Base-by-base conservation (phyloP, 495 filamentous ascomycete genomes). In the Aspergillus cristatus region DNA sequence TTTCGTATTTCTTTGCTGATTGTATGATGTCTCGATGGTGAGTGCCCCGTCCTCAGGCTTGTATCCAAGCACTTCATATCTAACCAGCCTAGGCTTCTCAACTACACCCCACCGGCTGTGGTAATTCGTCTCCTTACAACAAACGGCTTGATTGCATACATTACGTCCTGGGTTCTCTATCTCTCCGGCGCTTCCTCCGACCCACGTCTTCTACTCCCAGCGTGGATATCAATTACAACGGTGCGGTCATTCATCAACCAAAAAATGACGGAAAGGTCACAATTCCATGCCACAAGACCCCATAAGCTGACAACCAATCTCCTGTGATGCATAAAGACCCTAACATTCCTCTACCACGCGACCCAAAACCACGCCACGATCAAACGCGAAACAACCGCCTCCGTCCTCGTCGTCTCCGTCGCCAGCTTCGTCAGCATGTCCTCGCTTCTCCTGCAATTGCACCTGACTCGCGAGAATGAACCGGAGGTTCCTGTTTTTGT, bases 1-100 rank as follows among this genome's bases (percentile, higher is more conserved):
- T 91, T 54, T 86, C 82, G 39, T 91, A 88, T 59, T 83, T 87
- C 62, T 90, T 91, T 60, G 87, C 84, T 42, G 85, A 94, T 63
- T 86, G 84, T 60, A 79, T 91, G 53, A 94, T 94, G 86, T 87
- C 82, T 45, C 78, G 86, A 55, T 91, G 86, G 85, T 32, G 17
- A 28, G 14, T 34, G 25, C 20, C n/a, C n/a, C n/a, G n/a, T n/a
- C n/a, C 25, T 38, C 11, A 22, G 8, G 18, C 7, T 1, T 29
- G 12, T 28, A 16, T 34, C 3, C 20, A 30, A 24, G 20, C 4
- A 4, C 8, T 20, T 34, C 12, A 20, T 25, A 18, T 16, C 30
- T 37, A 6, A 11, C 11, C 20, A 18, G 30, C 15, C 7, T 34
- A 86, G 81, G 82, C 82, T 94, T 53, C 63, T 94, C 40, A 82